phyloP scores from a whole-genome alignment of 1,284 basidiomycete genomes.

The Melampsora americana region DNA sequence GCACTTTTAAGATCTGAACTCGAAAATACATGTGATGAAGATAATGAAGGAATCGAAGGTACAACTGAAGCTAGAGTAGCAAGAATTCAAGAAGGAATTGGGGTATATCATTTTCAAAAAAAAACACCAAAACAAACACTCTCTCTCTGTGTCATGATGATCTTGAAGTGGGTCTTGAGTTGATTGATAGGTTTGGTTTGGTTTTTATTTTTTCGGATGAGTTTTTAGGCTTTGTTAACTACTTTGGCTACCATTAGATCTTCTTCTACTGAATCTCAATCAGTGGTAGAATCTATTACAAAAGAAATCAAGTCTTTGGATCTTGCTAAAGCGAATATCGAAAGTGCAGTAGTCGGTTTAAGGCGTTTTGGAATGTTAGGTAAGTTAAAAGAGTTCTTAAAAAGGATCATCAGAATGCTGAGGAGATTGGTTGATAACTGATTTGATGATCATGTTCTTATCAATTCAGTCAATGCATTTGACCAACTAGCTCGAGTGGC shows the following conservation, averaged over 20 bases:
- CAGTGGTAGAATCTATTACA: slow-evolving; percentile 90
- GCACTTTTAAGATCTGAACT: slow-evolving; percentile 15
- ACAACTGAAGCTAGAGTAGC: not conserved
- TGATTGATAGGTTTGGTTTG: not conserved
- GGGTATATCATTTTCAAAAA: not conserved
- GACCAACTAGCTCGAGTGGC: slow-evolving; percentile 74
- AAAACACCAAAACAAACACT: too few species aligned
- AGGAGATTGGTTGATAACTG: not conserved
- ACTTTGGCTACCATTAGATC: slow-evolving; percentile 41
- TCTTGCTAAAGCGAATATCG: slow-evolving; percentile 87
- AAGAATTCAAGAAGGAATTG: slow-evolving; percentile 37
- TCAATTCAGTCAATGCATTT: slow-evolving; percentile 68
- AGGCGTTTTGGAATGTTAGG: slow-evolving; percentile 91
- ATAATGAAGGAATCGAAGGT: not conserved
- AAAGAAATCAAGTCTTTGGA: slow-evolving; percentile 94
- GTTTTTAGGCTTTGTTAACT: slow-evolving; percentile 35
- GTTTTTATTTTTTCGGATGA: not conserved
- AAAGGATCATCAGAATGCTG: not conserved
- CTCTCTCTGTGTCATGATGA: too few species aligned
- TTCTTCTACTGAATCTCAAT: slow-evolving; percentile 82
- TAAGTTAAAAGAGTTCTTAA: slow-evolving; percentile 55
- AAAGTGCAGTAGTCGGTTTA: slow-evolving; percentile 80
- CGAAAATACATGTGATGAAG: not conserved
- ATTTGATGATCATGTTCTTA: not conserved
- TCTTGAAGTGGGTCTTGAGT: not conserved